phyloP scores from a whole-genome alignment of 2,329 filamentous ascomycete genomes.

The Talaromyces piceae region DNA sequence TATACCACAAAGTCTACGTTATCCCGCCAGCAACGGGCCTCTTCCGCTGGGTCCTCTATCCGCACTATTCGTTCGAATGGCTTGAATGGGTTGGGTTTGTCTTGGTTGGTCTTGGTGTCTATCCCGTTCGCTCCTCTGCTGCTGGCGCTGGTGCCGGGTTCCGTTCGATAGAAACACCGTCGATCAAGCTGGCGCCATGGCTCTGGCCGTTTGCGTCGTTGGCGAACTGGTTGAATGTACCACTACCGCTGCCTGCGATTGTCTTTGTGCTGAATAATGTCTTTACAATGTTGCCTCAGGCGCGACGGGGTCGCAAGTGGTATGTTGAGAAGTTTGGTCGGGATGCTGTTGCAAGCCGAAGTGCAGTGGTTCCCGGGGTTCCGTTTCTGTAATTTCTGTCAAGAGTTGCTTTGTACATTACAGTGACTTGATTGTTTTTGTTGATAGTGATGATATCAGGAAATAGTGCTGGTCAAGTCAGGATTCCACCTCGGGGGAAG shows the following conservation, averaged over 20 bases:
- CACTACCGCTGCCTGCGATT: slow-evolving; percentile 64
- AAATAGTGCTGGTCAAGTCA: not conserved
- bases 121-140: slow-evolving; percentile 13
- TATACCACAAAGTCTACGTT: slow-evolving; percentile 75
- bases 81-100: slow-evolving; percentile 89
- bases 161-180: slow-evolving; percentile 11
- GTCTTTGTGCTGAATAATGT: slow-evolving; percentile 82
- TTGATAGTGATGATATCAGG: not conserved
- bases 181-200: slow-evolving; percentile 29
- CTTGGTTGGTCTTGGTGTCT: slow-evolving; percentile 44
- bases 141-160: no score
- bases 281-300: slow-evolving; percentile 80
- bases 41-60: slow-evolving; percentile 76
- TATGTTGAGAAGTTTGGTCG: slow-evolving; percentile 82
- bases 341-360: slow-evolving; percentile 66
- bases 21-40: slow-evolving; percentile 73
- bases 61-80: slow-evolving; percentile 97
- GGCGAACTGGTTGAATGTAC: slow-evolving; percentile 22
- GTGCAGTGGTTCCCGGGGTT: slow-evolving; percentile 61
- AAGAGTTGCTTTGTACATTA: no score
- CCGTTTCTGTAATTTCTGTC: slow-evolving; percentile 26
- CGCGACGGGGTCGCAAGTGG: slow-evolving; percentile 74
- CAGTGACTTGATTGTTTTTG: not conserved
- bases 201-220: slow-evolving; percentile 24
- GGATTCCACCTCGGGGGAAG: not conserved